Evolutionary conservation across 192 early-diverging fungal genomes (phyloP).

Genomic region (Oehlia diaphana): DNA sequence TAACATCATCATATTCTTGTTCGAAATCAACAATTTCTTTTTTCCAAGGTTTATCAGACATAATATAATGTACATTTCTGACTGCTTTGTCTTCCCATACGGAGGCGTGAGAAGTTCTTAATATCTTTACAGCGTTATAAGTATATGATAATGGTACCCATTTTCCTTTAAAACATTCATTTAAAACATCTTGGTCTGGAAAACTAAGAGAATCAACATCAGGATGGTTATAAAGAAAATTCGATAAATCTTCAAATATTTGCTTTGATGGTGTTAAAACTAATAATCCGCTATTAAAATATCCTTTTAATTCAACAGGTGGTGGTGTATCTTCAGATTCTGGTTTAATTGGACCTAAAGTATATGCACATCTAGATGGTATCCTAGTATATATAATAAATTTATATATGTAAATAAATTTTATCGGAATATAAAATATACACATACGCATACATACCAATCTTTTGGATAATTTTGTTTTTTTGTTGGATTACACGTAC

Average conservation of each 20-base stretch:
- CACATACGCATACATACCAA: conserved; percentile 39
- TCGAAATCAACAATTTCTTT: conserved; percentile 5
- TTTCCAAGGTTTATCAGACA: conserved; percentile 45
- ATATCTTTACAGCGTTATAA: conserved; percentile 54
- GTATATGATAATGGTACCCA: conserved; percentile 48
- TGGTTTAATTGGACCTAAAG: conserved; percentile 24
- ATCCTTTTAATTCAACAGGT: conserved; percentile 18
- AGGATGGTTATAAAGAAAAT: conserved; percentile 17
- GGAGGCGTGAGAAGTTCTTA: conserved; percentile 35
- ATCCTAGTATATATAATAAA: conserved; percentile 30
- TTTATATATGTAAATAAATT: background rate
- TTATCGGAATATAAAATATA: background rate
- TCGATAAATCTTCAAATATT: conserved; percentile 35
- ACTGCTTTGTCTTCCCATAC: conserved; percentile 40
- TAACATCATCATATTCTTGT: background rate
- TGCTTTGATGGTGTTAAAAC: conserved; percentile 38
- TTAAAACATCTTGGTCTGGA: conserved; percentile 56
- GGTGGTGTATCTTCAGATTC: conserved; percentile 20
- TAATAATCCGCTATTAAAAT: conserved; percentile 55
- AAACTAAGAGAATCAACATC: conserved; percentile 38
- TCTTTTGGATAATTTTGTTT: conserved; percentile 40
- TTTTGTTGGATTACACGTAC: conserved; percentile 47
- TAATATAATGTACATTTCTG: conserved; percentile 51
- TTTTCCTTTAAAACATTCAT: conserved; percentile 40
- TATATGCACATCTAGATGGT: conserved; percentile 43